These are phyloP conservation scores for Podila horticola DNA, from an alignment of 192 early-diverging fungal genomes.

Conservation along the genomic window DNA sequence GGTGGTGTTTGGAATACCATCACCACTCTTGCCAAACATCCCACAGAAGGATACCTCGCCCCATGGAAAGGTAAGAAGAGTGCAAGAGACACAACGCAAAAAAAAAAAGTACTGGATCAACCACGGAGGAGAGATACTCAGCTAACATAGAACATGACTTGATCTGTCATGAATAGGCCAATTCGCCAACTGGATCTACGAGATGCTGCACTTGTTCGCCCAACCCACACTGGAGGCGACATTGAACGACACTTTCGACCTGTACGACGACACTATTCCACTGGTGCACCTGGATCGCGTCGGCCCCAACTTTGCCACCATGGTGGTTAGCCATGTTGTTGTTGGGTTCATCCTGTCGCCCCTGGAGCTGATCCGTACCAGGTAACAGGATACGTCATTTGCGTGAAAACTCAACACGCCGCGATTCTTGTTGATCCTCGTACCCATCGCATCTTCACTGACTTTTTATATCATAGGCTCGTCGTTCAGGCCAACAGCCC, in stretches of 20 bases:
- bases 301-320: constrained; percentile 73
- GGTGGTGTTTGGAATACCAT: constrained; percentile 68
- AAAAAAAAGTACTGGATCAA: too few species aligned
- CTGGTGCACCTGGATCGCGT: constrained; percentile 67
- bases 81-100: not conserved
- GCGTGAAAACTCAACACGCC: not conserved
- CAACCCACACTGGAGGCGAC: constrained; percentile 89
- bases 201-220: constrained; percentile 75
- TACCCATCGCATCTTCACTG: too few species aligned
- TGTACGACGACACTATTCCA: constrained; percentile 89
- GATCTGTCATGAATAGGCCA: constrained; percentile 62
- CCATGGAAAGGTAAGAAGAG: constrained; percentile 58
- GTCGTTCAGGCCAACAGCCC: constrained; percentile 86
- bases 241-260: constrained; percentile 89
- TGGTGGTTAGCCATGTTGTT: constrained; percentile 76
- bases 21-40: constrained; percentile 63
- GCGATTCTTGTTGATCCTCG: too few species aligned
- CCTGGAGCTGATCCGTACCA: constrained; percentile 88
- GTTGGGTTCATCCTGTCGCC: constrained; percentile 88
- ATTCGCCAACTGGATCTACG: constrained; percentile 81
- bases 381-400: constrained; percentile 58
- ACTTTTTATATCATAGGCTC: constrained; percentile 56
- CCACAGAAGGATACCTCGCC: constrained; percentile 69
- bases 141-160: too few species aligned
- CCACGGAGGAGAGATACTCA: too few species aligned